A percentile compares a stretch with the other conserved stretches of the same genome.
phyloP scores from a whole-genome alignment of 805 yeast species.

The Blastobotrys parvus region DNA sequence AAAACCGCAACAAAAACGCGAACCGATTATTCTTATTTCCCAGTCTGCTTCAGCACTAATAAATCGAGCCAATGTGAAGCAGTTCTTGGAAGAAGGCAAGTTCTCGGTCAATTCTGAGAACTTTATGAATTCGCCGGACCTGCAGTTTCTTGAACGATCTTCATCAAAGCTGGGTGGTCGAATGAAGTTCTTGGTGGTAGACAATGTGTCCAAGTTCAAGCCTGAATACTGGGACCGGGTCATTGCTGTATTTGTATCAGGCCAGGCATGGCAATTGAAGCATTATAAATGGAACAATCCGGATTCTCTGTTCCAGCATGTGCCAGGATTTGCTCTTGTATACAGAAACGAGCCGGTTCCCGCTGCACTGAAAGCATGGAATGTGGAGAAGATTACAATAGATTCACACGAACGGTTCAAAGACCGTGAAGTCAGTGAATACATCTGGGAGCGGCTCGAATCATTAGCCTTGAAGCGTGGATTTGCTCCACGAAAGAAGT shows the following conservation, averaged over 20 bases:
- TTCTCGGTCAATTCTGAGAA: constrained; percentile 41
- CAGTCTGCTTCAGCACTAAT: constrained; percentile 72
- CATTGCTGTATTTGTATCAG: constrained; percentile 91
- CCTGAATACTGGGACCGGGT: constrained; percentile 98
- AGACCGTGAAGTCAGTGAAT: constrained; percentile 79
- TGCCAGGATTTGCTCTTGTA: constrained; percentile 71
- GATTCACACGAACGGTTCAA: constrained; percentile 80
- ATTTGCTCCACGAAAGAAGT: constrained; percentile 15
- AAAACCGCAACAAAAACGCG: neutral
- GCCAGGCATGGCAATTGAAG: constrained; percentile 95
- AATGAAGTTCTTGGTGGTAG: constrained; percentile 70
- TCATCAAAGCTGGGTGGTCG: constrained; percentile 48
- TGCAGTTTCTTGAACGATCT: constrained; percentile 46
- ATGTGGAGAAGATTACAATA: constrained; percentile 66
- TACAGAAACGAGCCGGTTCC: constrained; percentile 79
- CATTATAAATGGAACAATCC: constrained; percentile 81
- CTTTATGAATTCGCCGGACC: constrained; percentile 16
- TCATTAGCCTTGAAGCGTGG: constrained; percentile 64
- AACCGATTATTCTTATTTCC: constrained; percentile 64
- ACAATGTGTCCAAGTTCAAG: constrained; percentile 78
- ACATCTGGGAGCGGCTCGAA: constrained; percentile 80
- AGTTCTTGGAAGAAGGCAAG: constrained; percentile 66
- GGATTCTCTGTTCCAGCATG: constrained; percentile 66
- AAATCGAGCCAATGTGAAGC: constrained; percentile 55
- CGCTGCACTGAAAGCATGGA: constrained; percentile 72